Evolutionary conservation across 257 asterid genomes (phyloP), one percentile per base, ranked within the genome.

Genomic region (Petunia secreta): DNA sequence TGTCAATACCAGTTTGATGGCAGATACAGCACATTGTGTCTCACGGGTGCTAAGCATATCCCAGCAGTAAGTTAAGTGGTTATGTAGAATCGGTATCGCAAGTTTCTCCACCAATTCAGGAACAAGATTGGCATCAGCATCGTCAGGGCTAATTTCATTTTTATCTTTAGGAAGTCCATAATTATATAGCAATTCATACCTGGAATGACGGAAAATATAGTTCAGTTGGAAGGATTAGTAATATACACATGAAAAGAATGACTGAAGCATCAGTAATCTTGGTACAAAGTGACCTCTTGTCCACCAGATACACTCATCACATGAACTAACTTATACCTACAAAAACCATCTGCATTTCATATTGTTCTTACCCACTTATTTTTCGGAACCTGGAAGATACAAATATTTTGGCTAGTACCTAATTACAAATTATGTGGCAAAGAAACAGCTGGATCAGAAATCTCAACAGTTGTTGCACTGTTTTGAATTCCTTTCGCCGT

Each of bases 11-110:
- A 96, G 84, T 63, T 88, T 87, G 78, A 90, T 88, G 68, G 99
- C 93, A 82, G 92, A 88, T 80, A 96, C 98, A 53, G 97, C 98
- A 83, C 57, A 75, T 81, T 63, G 83, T 1, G 99, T 96, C 85
- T 96, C 97, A 15, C 89, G 89, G 63, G 97, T 92, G 81, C 99
- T 94, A 80, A 92, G 87, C 75, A 90, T 89, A 88, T 96, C 98
- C 98, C 98, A 94, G 78, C 99, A 94, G 80, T 66, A 77, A 53
- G 87, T 88, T 82, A 96, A 81, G 78, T 92, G 94, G 80, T 92
- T 94, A 82, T 89, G 97, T 64, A 96, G 80, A 88, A 96, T 89
- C 73, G 99, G 98, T 77, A 96, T 83, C 10, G 98, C 98, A 84
- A 96, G 92, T 85, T 94, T 92, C 79, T 91, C 98, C 44, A 96